phyloP scores from a whole-genome alignment of 495 filamentous ascomycete species.

The Sordaria brevicollis region DNA sequence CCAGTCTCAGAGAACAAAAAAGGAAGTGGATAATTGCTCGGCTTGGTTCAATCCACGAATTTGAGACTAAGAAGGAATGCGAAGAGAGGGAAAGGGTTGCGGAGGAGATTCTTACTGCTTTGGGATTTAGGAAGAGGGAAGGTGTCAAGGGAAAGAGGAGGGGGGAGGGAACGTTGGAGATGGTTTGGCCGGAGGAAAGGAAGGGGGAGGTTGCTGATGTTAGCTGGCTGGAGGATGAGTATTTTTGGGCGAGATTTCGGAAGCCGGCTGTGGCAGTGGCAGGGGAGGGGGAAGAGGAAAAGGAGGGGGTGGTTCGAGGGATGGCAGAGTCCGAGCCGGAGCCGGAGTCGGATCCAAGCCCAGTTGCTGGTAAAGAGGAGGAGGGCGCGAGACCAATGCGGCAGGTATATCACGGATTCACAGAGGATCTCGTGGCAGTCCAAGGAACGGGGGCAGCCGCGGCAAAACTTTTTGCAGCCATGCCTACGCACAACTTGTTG shows the following conservation, averaged over 20 bases:
- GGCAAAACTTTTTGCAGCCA: no score
- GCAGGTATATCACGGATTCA: no score
- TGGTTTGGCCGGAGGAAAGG: not conserved
- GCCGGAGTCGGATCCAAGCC: no score
- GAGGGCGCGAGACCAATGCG: no score
- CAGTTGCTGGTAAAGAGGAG: not conserved
- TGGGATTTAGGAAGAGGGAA: not conserved
- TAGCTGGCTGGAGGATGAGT: not conserved
- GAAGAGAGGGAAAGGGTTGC: not conserved
- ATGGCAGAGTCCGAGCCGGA: not conserved
- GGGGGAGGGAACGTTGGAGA: not conserved
- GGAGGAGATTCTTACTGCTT: not conserved
- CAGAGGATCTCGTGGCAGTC: no score
- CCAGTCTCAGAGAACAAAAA: not conserved
- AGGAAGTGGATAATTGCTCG: not conserved
- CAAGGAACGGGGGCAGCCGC: no score
- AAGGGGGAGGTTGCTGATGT: not conserved
- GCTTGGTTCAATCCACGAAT: not conserved
- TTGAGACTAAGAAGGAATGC: not conserved
- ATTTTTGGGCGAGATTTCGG: not conserved
- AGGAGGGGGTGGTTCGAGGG: not conserved
- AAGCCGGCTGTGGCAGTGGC: not conserved
- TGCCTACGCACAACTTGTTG: no score
- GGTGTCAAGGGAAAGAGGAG: no score
- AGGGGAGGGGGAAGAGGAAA: no score